A percentile compares a stretch with the other conserved stretches of the same genome.
Conservation (phyloP, 2,329 filamentous ascomycete genomes). For the Aspergillus sp. region DNA sequence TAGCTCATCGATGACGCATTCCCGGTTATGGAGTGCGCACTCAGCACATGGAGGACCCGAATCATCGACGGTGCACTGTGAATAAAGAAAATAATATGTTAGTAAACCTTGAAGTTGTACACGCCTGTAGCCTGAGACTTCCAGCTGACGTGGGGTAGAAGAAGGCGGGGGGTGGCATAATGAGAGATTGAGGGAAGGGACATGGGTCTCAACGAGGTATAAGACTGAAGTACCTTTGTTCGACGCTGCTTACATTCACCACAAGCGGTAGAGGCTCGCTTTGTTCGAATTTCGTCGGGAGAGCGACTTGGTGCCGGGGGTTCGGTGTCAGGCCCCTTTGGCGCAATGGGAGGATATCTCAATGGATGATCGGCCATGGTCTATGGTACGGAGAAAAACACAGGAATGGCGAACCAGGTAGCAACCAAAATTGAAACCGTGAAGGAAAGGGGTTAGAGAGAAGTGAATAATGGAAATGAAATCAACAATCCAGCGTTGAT, state of each 20-base stretch:
- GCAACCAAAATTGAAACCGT: not conserved
- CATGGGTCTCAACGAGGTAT: not conserved
- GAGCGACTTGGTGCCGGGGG: conserved; percentile 16
- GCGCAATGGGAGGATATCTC: conserved; percentile 32
- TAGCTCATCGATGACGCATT: conserved; percentile 34
- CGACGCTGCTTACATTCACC: conserved; percentile 38
- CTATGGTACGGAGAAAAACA: not conserved
- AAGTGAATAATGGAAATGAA: not conserved
- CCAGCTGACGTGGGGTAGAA: too few relatives aligned
- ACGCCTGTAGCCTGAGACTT: too few relatives aligned
- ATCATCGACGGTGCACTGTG: conserved; percentile 29
- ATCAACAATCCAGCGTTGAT: conserved; percentile 6
- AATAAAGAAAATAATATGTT: not conserved
- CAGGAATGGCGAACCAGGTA: not conserved
- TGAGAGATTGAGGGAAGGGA: not conserved
- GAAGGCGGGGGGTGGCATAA: not conserved
- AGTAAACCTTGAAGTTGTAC: not conserved
- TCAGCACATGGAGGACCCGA: conserved; percentile 32
- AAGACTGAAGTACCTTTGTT: conserved; percentile 32
- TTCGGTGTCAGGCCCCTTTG: conserved; percentile 22
- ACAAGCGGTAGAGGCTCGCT: conserved; percentile 38
- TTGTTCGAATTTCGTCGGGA: conserved; percentile 33
- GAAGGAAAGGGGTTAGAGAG: not conserved
- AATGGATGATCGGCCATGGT: conserved; percentile 29
- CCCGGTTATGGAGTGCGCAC: conserved; percentile 32